phyloP scores from a whole-genome alignment of 2,329 filamentous ascomycete species.

The Coniochaeta prunicola region DNA sequence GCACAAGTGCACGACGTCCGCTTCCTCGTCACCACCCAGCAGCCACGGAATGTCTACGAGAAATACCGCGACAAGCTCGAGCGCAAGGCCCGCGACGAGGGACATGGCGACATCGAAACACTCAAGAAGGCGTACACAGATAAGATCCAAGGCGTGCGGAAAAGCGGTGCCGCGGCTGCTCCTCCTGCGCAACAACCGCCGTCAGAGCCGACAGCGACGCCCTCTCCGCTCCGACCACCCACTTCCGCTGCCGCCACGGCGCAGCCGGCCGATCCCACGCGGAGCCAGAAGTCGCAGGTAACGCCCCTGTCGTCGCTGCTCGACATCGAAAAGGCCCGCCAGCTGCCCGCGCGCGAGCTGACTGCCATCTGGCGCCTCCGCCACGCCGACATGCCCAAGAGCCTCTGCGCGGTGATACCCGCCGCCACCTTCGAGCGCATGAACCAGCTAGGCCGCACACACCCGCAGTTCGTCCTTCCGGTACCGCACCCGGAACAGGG shows the following conservation, averaged over 20 bases:
- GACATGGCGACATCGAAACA: conserved; percentile 62
- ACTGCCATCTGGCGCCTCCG: conserved; percentile 85
- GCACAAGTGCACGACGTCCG: conserved; percentile 89
- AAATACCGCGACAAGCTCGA: conserved; percentile 85
- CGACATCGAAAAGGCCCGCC: conserved; percentile 69
- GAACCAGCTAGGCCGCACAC: conserved; percentile 58
- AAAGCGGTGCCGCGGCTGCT: conserved; percentile 49
- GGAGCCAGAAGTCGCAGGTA: background rate
- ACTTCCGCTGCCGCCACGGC: conserved; percentile 14
- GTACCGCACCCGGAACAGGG: conserved; percentile 62
- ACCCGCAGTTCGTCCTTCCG: conserved; percentile 88
- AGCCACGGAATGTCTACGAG: conserved; percentile 62
- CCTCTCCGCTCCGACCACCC: conserved; percentile 10
- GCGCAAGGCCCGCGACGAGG: conserved; percentile 68
- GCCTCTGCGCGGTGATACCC: conserved; percentile 79
- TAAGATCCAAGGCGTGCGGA: conserved; percentile 67
- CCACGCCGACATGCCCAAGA: conserved; percentile 64
- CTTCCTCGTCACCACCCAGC: conserved; percentile 73
- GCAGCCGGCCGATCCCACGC: conserved; percentile 23
- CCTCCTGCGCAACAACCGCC: conserved; percentile 17
- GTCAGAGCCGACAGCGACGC: conserved; percentile 9
- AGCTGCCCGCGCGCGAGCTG: conserved; percentile 73
- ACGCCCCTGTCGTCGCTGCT: conserved; percentile 47
- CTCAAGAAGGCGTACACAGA: conserved; percentile 79
- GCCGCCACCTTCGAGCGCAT: conserved; percentile 67